Base-by-base conservation (phyloP, 768 basidiomycete genomes). In the Leccinum ochraceum region DNA sequence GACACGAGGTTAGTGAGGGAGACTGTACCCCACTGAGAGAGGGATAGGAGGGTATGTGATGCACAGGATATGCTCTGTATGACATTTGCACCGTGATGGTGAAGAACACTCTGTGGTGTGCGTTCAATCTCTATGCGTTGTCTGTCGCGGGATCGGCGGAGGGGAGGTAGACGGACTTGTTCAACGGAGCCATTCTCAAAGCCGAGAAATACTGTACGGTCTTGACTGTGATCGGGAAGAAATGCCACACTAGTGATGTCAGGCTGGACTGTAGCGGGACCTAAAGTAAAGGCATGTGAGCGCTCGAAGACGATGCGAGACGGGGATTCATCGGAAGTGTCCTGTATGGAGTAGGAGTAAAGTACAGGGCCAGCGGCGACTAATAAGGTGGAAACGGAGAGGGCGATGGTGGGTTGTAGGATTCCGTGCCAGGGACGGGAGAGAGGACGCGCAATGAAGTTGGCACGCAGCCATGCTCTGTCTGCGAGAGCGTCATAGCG, bases 391-490 rank as follows among this genome's bases (percentile, higher is more conserved):
- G 82, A 82, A 17, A 73, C 57, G 57, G 79, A 86, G 59, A 86
- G 78, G 30, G 86, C 82, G 42, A 91, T 68, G 13, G 78, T 66
- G 5, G 65, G 22, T 22, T 22, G 22, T 22, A 22, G 22, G 22
- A 81, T 88, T 24, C 76, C 78, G 6, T 65, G 14, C 89, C 89
- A 91, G 10, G 81, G 79, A 26, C 76, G 75, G 22, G 86, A 83
- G 9, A 91, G 77, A 2, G 89, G 89, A 2, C 87, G 82, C 4
- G 88, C 87, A 22, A 88, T 73, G 60, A 89, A 89, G 50, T 74
- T 67, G 48, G 71, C 69, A 22, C 65, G 69, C 4, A 74, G 63
- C 89, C 89, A 91, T 10, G 81, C 76, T 3, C 67, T 62, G 67
- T 90, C 88, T 5, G 80, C 69, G 8, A 83, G 68, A n/a, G 72